A percentile compares a stretch with the other conserved stretches of the same genome.
Conservation (phyloP, 164 flowering plant genomes). For the Saururus chinensis region DNA sequence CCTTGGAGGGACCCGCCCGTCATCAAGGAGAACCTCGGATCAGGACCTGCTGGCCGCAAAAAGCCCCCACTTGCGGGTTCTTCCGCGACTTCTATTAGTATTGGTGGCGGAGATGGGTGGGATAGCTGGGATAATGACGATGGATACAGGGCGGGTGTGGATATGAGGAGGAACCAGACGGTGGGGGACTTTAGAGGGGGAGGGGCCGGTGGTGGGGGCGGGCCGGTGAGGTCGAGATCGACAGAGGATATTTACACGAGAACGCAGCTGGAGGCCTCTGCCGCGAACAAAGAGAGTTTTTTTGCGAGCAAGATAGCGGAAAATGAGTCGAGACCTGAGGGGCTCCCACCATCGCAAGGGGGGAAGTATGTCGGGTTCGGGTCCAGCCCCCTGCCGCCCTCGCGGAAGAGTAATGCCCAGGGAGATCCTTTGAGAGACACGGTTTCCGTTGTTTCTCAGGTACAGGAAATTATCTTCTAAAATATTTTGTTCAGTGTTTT, state of each 20-base stretch:
- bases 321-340: constrained; percentile 76
- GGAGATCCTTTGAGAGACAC: constrained; percentile 55
- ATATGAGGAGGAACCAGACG: constrained; percentile 72
- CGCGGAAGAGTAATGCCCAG: constrained; percentile 31
- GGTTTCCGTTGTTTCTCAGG: constrained; percentile 82
- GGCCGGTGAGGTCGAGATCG: constrained; percentile 56
- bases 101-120: constrained; percentile 38
- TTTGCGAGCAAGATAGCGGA: constrained; percentile 70
- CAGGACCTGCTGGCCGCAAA: constrained; percentile 6
- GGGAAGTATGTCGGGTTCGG: constrained; percentile 98
- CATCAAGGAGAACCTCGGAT: constrained; percentile 35
- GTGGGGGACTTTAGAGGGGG: constrained; percentile 46
- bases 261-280: constrained; percentile 74
- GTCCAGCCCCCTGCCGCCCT: constrained; percentile 39
- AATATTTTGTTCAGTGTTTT: neutral
- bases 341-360: constrained; percentile 86
- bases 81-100: constrained; percentile 12
- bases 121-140: constrained; percentile 79
- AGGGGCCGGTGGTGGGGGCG: constrained; percentile 24
- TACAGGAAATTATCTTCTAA: constrained; percentile 5
- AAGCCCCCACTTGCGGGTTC: constrained; percentile 36
- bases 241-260: constrained; percentile 63
- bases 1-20: constrained; percentile 75
- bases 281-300: constrained; percentile 71
- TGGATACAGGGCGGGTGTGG: constrained; percentile 22